A percentile compares a stretch with the other conserved stretches of the same genome.
These are phyloP conservation scores for Tylopilus rubrobrunneus DNA, from an alignment of 768 basidiomycete genomes.

Conservation along the genomic window DNA sequence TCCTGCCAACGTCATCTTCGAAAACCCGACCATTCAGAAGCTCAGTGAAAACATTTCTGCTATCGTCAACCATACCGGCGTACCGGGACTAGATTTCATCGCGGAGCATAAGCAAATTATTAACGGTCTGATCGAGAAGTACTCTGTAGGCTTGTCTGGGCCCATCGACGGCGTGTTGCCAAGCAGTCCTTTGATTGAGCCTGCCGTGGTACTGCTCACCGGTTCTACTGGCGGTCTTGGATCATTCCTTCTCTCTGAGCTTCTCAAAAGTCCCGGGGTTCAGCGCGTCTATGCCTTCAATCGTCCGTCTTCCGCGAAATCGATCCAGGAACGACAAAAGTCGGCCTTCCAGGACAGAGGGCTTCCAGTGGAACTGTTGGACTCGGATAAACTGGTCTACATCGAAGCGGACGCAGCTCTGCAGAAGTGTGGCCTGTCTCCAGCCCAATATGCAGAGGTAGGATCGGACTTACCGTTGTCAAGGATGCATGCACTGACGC, in stretches of 20 bases:
- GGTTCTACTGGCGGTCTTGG: conserved; percentile 42
- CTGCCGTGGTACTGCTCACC: conserved; percentile 34
- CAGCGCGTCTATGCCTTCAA: conserved; percentile 33
- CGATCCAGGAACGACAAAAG: conserved; percentile 26
- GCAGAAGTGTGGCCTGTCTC: conserved; percentile 29
- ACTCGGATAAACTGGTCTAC: conserved; percentile 31
- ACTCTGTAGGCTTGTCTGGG: conserved; percentile 23
- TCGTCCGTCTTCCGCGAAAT: conserved; percentile 18
- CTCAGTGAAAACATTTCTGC: conserved; percentile 25
- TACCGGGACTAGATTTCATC: not conserved
- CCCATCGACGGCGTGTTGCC: conserved; percentile 9
- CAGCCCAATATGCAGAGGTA: conserved; percentile 19
- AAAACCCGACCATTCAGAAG: conserved; percentile 38
- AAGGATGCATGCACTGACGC: not conserved
- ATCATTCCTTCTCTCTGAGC: conserved; percentile 30
- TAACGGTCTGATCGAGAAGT: conserved; percentile 39
- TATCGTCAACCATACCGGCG: conserved; percentile 3
- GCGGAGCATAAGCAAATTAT: conserved; percentile 23
- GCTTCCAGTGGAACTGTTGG: conserved; percentile 25
- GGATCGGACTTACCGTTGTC: not conserved
- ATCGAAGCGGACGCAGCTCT: conserved; percentile 32
- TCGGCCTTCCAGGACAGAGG: conserved; percentile 30
- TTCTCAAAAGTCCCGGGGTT: conserved; percentile 24
- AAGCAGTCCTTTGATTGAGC: conserved; percentile 1
- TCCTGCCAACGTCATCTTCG: conserved; percentile 32